These are phyloP conservation scores for Forsythia viridissima DNA, from an alignment of 257 asterid species.

Conservation along the genomic window DNA sequence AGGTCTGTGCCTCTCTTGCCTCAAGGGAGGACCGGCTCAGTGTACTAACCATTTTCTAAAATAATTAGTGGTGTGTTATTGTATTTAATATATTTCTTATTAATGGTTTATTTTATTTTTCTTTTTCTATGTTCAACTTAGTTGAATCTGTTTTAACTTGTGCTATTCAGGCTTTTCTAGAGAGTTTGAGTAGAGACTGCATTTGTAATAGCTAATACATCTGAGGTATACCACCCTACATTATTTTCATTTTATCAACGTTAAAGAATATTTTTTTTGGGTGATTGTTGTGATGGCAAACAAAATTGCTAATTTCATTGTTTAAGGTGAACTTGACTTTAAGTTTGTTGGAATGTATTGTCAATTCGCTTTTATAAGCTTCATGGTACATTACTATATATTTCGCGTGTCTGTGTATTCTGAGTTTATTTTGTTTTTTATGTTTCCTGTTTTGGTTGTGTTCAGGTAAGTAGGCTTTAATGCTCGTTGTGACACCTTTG, in stretches of 20 bases:
- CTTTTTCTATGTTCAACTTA: conserved; percentile 19
- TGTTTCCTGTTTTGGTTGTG: not conserved
- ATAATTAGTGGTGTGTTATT: too few relatives aligned
- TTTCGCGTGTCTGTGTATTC: not conserved
- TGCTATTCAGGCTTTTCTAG: conserved; percentile 78
- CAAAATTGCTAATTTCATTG: not conserved
- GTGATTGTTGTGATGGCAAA: conserved; percentile 1
- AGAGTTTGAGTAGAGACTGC: conserved; percentile 94
- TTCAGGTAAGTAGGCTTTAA: not conserved
- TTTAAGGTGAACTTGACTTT: not conserved
- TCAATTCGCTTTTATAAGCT: not conserved
- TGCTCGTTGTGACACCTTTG: not conserved
- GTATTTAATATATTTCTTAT: not conserved
- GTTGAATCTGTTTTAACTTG: conserved; percentile 19
- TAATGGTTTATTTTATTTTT: conserved; percentile 1
- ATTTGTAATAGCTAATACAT: conserved; percentile 82
- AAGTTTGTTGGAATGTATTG: not conserved
- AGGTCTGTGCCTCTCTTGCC: too few relatives aligned
- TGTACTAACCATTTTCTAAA: too few relatives aligned
- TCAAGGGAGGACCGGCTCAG: too few relatives aligned
- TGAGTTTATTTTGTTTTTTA: not conserved
- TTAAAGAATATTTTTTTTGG: not conserved
- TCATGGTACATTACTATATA: not conserved
- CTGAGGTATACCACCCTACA: conserved; percentile 55
- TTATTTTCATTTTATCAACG: not conserved